Evolutionary conservation across 495 filamentous ascomycete genomes (phyloP).

Genomic region (Penicillium roqueforti): DNA sequence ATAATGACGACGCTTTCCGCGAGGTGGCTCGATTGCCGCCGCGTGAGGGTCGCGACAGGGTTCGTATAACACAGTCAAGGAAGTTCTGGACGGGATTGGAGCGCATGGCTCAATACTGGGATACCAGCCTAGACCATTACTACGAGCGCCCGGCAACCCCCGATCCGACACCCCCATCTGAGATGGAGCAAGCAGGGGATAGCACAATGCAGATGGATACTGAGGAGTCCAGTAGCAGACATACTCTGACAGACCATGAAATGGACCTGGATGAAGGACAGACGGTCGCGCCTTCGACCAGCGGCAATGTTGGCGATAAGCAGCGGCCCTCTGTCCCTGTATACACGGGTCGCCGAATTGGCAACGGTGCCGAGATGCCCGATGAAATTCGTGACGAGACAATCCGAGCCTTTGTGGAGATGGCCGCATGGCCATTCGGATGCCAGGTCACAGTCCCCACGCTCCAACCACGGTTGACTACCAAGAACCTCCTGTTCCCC

Average conservation of each 20-base stretch:
- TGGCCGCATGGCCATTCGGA: slow-evolving; percentile 73
- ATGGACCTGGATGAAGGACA: slow-evolving; percentile 36
- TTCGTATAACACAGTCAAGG: slow-evolving; percentile 51
- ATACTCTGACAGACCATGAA: slow-evolving; percentile 11
- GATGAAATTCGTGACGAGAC: slow-evolving; percentile 66
- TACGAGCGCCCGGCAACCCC: slow-evolving; percentile 36
- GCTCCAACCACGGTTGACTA: slow-evolving; percentile 56
- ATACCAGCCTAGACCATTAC: slow-evolving; percentile 55
- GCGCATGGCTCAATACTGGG: slow-evolving; percentile 61
- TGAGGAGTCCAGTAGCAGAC: neutral
- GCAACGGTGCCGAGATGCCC: slow-evolving; percentile 68
- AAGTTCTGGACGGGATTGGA: slow-evolving; percentile 59
- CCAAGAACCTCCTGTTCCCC: slow-evolving; percentile 51
- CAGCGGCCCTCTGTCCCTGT: slow-evolving; percentile 13
- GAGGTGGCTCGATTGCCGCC: slow-evolving; percentile 44
- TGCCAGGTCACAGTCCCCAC: slow-evolving; percentile 64
- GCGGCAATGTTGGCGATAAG: slow-evolving; percentile 1
- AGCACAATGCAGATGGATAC: neutral
- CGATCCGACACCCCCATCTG: slow-evolving; percentile 17
- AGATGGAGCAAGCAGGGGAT: slow-evolving; percentile 22
- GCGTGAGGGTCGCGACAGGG: slow-evolving; percentile 37
- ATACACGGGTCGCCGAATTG: slow-evolving; percentile 56
- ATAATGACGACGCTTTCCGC: slow-evolving; percentile 56
- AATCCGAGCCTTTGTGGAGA: slow-evolving; percentile 69
- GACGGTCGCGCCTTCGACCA: neutral